Percentiles rank a stretch among this genome's conserved stretches.
Evolutionary conservation across 257 asterid species (phyloP).

Genomic region (Nemophila menziesii): DNA sequence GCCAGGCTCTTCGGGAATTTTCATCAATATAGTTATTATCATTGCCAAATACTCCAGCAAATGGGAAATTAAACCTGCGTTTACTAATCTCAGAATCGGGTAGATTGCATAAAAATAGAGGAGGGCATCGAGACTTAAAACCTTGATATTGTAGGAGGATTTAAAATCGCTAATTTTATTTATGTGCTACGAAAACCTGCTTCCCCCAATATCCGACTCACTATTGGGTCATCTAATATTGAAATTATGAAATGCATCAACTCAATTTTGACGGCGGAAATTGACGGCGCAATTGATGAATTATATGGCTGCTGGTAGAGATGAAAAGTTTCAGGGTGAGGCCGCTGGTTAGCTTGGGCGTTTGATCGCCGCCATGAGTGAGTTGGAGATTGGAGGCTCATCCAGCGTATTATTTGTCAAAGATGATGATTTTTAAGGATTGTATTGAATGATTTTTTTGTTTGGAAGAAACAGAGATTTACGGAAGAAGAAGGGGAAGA

Average conservation of each 20-base stretch:
- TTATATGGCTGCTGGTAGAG: constrained; percentile 57
- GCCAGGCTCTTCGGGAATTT: constrained; percentile 47
- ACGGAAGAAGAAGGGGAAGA: too few species aligned
- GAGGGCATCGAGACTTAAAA: constrained; percentile 37
- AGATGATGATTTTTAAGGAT: too few species aligned
- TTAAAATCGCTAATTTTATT: constrained; percentile 55
- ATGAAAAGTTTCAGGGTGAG: constrained; percentile 84
- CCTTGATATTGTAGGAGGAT: constrained; percentile 50
- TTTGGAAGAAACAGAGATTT: too few species aligned
- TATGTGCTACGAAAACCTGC: constrained; percentile 85
- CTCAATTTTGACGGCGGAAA: constrained; percentile 70
- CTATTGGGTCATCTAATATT: constrained; percentile 82
- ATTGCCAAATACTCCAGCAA: constrained; percentile 20
- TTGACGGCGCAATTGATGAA: constrained; percentile 27
- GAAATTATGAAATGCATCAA: constrained; percentile 67
- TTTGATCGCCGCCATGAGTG: constrained; percentile 90
- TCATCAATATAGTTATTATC: constrained; percentile 38
- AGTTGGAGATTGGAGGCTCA: constrained; percentile 76
- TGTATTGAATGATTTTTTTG: too few species aligned
- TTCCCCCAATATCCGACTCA: constrained; percentile 78
- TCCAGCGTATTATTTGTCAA: constrained; percentile 36
- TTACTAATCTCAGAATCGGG: constrained; percentile 37
- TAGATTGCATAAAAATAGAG: constrained; percentile 33
- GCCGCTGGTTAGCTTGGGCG: constrained; percentile 88
- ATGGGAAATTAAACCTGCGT: constrained; percentile 41